Percentiles rank a stretch among this genome's conserved stretches.
phyloP scores from a whole-genome alignment of 768 basidiomycete genomes.

The Mycena capillaripes region DNA sequence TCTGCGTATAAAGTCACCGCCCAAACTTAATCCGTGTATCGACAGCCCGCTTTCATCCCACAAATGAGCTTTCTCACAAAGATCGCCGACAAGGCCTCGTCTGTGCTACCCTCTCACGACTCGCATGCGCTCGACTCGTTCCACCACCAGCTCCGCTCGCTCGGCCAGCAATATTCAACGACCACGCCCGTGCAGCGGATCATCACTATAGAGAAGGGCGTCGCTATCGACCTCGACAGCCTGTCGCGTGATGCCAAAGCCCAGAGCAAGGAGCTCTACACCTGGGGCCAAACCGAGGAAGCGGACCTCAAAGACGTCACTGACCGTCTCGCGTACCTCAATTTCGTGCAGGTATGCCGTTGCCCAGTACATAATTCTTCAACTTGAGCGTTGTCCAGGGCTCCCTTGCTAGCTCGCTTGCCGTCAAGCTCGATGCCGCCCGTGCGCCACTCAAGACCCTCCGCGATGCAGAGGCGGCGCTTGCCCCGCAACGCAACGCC shows the following conservation, averaged over 20 bases:
- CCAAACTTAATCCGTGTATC: constrained; percentile 15
- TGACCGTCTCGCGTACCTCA: constrained; percentile 86
- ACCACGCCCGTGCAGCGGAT: constrained; percentile 82
- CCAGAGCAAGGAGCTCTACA: constrained; percentile 88
- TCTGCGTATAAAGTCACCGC: constrained; percentile 33
- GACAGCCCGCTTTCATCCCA: constrained; percentile 42
- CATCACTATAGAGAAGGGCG: constrained; percentile 83
- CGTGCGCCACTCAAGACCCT: constrained; percentile 79
- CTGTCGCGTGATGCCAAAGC: constrained; percentile 75
- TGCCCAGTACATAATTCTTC: neutral
- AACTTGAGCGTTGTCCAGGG: constrained; percentile 56
- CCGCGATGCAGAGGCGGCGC: constrained; percentile 72
- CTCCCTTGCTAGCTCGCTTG: constrained; percentile 71
- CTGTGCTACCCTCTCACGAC: constrained; percentile 55
- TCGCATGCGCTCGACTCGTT: constrained; percentile 72
- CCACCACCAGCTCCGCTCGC: constrained; percentile 78
- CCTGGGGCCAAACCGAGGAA: constrained; percentile 82
- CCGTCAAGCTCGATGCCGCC: constrained; percentile 73
- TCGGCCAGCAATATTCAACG: constrained; percentile 84
- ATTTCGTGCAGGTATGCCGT: constrained; percentile 66
- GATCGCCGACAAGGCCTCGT: constrained; percentile 84
- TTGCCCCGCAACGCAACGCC: constrained; percentile 73
- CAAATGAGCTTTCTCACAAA: constrained; percentile 64
- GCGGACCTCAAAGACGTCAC: constrained; percentile 81
- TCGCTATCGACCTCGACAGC: constrained; percentile 81